Percentiles rank a stretch among this genome's conserved stretches.
Conservation (phyloP, 495 filamentous ascomycete genomes). For the Pseudoneurospora amorphoporcata region DNA sequence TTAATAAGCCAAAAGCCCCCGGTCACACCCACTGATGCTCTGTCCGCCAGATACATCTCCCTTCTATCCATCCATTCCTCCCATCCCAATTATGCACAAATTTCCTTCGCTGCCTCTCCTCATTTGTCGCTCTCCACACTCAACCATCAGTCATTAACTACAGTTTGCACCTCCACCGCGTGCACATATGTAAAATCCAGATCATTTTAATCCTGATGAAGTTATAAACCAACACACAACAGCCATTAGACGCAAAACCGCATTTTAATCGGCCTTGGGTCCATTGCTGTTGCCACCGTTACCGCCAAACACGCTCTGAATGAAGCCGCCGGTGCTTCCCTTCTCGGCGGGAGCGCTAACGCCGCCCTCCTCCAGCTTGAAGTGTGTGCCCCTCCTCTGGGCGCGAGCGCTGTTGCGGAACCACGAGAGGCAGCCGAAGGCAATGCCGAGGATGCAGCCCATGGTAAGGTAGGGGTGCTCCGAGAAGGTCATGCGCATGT, state of each 20-base stretch:
- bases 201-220: not conserved
- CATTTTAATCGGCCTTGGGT: conserved; percentile 8
- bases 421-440: conserved; percentile 26
- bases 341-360: not conserved
- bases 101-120: not conserved
- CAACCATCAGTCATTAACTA: not conserved
- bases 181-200: not conserved
- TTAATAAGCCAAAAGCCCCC: not conserved
- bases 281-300: not conserved
- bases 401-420: conserved; percentile 6
- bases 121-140: not conserved
- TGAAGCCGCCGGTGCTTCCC: not conserved
- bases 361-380: conserved; percentile 6
- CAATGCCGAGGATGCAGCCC: conserved; percentile 47
- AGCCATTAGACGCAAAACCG: not conserved
- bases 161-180: not conserved
- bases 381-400: conserved; percentile 1
- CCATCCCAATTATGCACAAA: not conserved
- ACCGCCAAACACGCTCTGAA: not conserved
- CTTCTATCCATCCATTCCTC: not conserved
- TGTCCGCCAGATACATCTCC: not conserved
- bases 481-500: conserved; percentile 52
- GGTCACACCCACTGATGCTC: not conserved
- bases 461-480: conserved; percentile 65
- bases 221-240: not conserved